Base-by-base conservation (phyloP, 1,139 yeast genomes). In the Zygosaccharomyces sapae region DNA sequence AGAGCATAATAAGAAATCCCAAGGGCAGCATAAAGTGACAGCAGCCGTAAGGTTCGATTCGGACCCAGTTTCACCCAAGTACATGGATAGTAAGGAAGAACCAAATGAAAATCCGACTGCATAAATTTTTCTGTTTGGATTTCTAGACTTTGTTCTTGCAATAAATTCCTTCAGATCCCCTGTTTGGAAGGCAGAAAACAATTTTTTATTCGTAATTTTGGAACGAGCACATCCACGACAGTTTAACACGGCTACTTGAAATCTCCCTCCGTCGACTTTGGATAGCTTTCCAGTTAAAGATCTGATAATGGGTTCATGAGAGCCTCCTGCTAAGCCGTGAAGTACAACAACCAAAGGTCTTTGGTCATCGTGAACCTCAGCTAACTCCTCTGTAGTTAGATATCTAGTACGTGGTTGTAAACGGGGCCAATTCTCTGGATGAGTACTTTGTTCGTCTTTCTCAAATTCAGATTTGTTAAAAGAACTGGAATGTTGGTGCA, bases 241-340 rank as follows among this genome's bases (percentile, higher is more conserved):
- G 63, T 87, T 88, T 52, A 86, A 67, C 10, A 89, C 96, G 27
- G 81, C 86, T 12, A 81, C 77, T 54, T 86, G 94, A 71, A 80
- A 79, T 19, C 56, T 61, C 5, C 55, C 56, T 5, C 62, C 59
- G n/a, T 58, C 55, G 8, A 50, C 53, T 7, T 54, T 49, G 22
- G 63, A 57, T 30, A 70, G 50, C n/a, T 60, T 58, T 19, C 63
- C 60, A 3, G 71, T 63, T 47, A 83, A 64, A 50, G 90, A 81
- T 50, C 96, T 77, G 48, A 89, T 84, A 58, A 88, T 81, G 2
- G 92, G 80, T 63, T 89, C 97, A 57, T 88, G 95, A 16, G 95
- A 83, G 0, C 97, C 96, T 19, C 97, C 97, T 4, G 88, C 89
- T 35, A 90, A 75, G 0, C 97, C 97, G 62, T 90, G 97, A 44